Evolutionary conservation across 1,139 yeast genomes (phyloP).

Genomic region (Scheffersomyces stambukii): DNA sequence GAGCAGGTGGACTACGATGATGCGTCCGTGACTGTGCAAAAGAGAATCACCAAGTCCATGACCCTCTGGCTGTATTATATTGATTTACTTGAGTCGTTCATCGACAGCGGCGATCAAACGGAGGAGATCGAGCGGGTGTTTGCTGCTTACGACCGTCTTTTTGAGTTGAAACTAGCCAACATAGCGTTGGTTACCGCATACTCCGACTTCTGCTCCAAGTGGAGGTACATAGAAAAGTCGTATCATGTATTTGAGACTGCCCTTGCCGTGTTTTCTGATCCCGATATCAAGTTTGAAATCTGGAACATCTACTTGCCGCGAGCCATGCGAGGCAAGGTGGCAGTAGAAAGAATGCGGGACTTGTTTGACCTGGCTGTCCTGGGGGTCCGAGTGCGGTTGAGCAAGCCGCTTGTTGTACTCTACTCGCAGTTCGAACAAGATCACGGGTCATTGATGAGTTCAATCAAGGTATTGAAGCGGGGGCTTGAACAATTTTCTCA

Average conservation of each 20-base stretch:
- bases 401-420: constrained; percentile 47
- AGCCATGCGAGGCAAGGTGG: constrained; percentile 30
- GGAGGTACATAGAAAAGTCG: constrained; percentile 45
- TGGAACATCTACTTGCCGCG: constrained; percentile 68
- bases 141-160: constrained; percentile 54
- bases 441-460: constrained; percentile 23
- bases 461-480: constrained; percentile 23
- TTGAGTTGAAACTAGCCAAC: constrained; percentile 65
- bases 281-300: constrained; percentile 57
- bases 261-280: constrained; percentile 52
- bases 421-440: constrained; percentile 59
- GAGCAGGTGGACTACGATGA: constrained; percentile 32
- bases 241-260: constrained; percentile 69
- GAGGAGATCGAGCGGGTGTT: constrained; percentile 20
- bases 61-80: constrained; percentile 72
- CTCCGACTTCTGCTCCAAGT: constrained; percentile 56
- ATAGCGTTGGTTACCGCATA: constrained; percentile 64
- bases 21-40: constrained; percentile 49
- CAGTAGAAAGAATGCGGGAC: constrained; percentile 62
- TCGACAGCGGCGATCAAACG: constrained; percentile 23
- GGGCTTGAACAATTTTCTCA: constrained; percentile 11
- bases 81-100: constrained; percentile 66
- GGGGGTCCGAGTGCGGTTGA: constrained; percentile 34
- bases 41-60: constrained; percentile 54
- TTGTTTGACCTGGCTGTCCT: constrained; percentile 58